phyloP scores from a whole-genome alignment of 176 grass and related monocot species.

The Ensete glaucum region DNA sequence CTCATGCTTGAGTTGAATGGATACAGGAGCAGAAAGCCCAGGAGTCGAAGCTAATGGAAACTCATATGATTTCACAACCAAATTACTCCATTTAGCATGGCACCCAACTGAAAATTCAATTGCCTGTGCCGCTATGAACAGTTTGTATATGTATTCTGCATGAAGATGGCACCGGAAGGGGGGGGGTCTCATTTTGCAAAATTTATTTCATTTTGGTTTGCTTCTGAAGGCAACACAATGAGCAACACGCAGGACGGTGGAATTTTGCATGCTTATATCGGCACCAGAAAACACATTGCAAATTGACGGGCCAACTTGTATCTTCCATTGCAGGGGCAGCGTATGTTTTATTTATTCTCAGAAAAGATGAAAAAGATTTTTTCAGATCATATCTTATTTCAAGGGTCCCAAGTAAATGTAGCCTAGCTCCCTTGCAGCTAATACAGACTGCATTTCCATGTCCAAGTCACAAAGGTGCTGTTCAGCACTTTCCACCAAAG shows the following conservation, averaged over 20 bases:
- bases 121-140: slow-evolving; percentile 10
- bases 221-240: neutral
- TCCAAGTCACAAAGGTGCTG: neutral
- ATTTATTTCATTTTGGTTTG: neutral
- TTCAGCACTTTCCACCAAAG: neutral
- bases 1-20: neutral
- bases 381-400: neutral
- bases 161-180: neutral
- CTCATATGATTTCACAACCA: slow-evolving; percentile 17
- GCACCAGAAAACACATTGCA: neutral
- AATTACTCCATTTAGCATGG: slow-evolving; percentile 18
- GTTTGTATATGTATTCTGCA: slow-evolving; percentile 18
- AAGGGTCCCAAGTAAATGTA: neutral
- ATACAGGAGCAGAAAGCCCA: slow-evolving; percentile 8
- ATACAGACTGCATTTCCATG: neutral
- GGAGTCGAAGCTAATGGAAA: neutral
- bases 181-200: neutral
- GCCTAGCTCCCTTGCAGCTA: neutral
- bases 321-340: neutral
- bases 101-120: slow-evolving; percentile 9
- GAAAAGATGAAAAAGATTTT: neutral
- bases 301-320: neutral
- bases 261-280: neutral
- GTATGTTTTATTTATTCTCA: neutral
- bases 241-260: neutral